Conservation (phyloP, 108 stramenopile species). For the Cyclostephanos tholiformis region DNA sequence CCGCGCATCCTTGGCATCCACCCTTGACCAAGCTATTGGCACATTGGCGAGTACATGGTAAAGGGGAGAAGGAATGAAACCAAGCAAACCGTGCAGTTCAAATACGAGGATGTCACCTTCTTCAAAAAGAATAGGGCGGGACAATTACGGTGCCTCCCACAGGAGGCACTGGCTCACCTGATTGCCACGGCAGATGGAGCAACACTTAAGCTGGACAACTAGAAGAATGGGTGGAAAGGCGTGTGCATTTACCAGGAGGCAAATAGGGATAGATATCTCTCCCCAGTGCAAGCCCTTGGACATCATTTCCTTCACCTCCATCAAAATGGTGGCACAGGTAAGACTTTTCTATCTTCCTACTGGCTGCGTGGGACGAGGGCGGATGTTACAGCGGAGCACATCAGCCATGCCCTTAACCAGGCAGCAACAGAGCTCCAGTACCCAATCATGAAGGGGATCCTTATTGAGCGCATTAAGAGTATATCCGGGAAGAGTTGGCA, state of each 20-base stretch:
- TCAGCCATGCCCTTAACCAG: neutral
- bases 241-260: no score
- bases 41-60: constrained; percentile 15
- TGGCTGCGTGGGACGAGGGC: neutral
- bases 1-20: neutral
- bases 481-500: neutral
- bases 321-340: neutral
- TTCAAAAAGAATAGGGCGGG: constrained; percentile 9
- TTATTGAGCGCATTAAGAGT: neutral
- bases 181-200: no score
- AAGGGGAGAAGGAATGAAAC: neutral
- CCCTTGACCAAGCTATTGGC: neutral
- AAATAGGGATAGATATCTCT: neutral
- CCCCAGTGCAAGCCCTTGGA: constrained; percentile 5
- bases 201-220: no score
- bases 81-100: constrained; percentile 15
- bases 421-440: constrained; percentile 5
- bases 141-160: no score
- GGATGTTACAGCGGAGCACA: constrained; percentile 1
- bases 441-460: neutral
- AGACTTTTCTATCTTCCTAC: constrained; percentile 5
- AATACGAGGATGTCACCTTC: constrained; percentile 1
- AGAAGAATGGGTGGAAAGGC: no score
- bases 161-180: no score
- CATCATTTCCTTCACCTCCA: neutral